These are phyloP conservation scores for Alternaria longipes DNA, from an alignment of 2,329 filamentous ascomycete species.

Conservation along the genomic window DNA sequence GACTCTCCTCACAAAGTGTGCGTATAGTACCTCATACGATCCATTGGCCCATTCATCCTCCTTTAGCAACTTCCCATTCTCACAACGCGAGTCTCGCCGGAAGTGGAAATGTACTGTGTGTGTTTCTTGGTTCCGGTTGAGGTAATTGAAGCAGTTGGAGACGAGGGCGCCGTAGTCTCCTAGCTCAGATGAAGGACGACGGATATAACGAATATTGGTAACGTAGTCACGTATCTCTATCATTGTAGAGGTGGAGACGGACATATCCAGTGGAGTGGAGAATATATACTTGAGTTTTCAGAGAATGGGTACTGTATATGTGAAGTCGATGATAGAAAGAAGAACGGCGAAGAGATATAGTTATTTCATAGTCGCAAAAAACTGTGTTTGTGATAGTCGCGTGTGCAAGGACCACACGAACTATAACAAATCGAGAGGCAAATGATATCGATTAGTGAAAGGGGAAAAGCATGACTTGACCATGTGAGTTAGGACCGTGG, in stretches of 20 bases:
- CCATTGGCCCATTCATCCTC: neutral
- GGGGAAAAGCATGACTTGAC: neutral
- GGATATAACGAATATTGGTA: neutral
- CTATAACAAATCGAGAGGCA: neutral
- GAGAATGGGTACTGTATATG: neutral
- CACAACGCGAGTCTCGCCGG: neutral
- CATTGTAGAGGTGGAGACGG: neutral
- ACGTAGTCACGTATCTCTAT: slow-evolving; percentile 11
- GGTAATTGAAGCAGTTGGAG: neutral
- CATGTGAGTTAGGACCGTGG: neutral
- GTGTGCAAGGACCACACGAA: neutral
- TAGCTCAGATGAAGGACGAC: slow-evolving; percentile 1
- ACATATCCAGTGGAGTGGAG: neutral
- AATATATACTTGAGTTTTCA: neutral
- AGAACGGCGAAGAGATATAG: neutral
- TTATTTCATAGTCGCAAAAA: neutral
- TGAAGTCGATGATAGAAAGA: neutral
- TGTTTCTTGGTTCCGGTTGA: neutral
- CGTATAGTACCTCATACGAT: neutral
- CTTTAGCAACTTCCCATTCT: neutral
- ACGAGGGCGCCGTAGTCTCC: slow-evolving; percentile 4
- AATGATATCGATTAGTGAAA: neutral
- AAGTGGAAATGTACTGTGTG: slow-evolving; percentile 10
- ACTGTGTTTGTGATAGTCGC: neutral
- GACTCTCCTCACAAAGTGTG: neutral